phyloP scores from a whole-genome alignment of 306 rosid species.

The Cucurbita moschata region DNA sequence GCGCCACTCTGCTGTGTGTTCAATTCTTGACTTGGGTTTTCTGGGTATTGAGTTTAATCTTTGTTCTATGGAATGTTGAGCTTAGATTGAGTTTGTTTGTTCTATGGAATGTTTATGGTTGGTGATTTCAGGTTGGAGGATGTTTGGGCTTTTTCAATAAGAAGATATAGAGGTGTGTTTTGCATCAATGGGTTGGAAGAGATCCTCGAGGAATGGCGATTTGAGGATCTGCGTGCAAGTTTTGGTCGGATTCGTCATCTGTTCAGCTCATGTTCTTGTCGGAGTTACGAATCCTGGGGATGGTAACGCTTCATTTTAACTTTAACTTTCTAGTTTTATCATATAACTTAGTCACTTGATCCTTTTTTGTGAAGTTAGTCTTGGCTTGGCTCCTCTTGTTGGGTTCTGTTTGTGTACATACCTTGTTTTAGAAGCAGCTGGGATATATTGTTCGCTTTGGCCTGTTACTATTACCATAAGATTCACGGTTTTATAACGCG shows the following conservation, averaged over 20 bases:
- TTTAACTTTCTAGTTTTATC: not conserved
- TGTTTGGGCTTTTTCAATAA: conserved; percentile 15
- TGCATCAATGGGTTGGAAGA: conserved; percentile 43
- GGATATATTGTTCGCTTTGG: too few species aligned
- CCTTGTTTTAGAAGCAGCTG: not conserved
- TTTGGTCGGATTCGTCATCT: conserved; percentile 36
- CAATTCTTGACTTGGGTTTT: not conserved
- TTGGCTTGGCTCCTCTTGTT: not conserved
- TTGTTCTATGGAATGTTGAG: not conserved
- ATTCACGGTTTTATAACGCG: too few species aligned
- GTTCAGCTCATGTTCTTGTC: conserved; percentile 30
- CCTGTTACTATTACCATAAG: too few species aligned
- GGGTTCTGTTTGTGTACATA: not conserved
- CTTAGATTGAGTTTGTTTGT: not conserved
- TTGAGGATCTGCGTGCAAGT: conserved; percentile 30
- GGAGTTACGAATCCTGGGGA: conserved; percentile 61
- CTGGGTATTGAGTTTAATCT: not conserved
- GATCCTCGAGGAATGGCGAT: conserved; percentile 33
- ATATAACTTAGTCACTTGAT: not conserved
- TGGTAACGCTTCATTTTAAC: conserved; percentile 28
- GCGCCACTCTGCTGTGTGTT: not conserved
- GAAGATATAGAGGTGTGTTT: conserved; percentile 18
- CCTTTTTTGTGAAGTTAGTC: not conserved
- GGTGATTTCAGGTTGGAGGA: conserved; percentile 24
- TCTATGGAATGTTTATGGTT: not conserved